Evolutionary conservation across 176 grass and related monocot species (phyloP).

Genomic region (Coix lacrymajobi): DNA sequence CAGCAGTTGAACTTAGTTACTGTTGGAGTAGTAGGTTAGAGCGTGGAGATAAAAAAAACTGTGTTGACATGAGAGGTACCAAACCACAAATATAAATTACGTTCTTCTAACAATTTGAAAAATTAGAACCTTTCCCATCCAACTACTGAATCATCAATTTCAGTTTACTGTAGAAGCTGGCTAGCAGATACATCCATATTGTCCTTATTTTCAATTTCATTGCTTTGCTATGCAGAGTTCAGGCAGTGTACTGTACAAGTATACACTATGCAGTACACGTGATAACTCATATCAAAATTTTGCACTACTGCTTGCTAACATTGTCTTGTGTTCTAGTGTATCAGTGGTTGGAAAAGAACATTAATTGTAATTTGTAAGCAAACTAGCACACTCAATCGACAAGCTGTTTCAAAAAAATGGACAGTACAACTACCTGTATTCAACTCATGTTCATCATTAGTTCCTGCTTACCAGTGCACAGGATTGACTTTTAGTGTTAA

Average conservation of each 20-base stretch:
- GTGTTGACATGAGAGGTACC: not conserved
- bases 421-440: not conserved
- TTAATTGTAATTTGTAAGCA: conserved; percentile 4
- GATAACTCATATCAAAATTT: not conserved
- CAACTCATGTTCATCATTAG: not conserved
- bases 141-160: not conserved
- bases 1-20: not conserved
- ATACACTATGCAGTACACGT: not conserved
- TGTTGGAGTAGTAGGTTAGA: not conserved
- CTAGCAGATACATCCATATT: not conserved
- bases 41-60: not conserved
- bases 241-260: not conserved
- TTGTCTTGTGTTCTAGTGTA: not conserved
- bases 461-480: conserved; percentile 9
- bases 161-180: not conserved
- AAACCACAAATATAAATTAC: not conserved
- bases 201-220: not conserved
- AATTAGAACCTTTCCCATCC: not conserved
- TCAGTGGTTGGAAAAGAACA: conserved; percentile 7
- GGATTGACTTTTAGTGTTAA: conserved; percentile 10
- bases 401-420: not conserved
- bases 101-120: not conserved
- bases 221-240: not conserved
- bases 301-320: not conserved
- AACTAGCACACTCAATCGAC: not conserved